Percentiles rank a stretch among this genome's conserved stretches.
These are phyloP conservation scores for Iris pallida DNA, from an alignment of 116 monocot genomes.

Conservation along the genomic window DNA sequence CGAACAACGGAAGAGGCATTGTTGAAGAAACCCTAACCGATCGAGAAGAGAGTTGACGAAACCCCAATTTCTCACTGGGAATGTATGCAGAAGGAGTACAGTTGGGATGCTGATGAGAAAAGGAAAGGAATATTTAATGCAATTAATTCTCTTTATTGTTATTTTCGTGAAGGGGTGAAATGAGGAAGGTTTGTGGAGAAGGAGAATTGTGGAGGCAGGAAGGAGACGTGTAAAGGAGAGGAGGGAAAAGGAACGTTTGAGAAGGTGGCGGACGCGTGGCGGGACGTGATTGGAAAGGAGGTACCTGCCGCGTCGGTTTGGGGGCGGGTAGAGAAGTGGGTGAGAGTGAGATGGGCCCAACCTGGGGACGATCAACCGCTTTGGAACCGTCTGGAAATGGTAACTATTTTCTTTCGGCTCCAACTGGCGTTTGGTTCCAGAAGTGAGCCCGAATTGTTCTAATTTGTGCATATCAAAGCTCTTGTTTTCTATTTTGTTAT, in stretches of 20 bases:
- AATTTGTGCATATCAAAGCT: too few relatives aligned
- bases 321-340: too few relatives aligned
- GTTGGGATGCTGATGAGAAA: background rate
- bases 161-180: background rate
- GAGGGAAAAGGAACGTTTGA: background rate
- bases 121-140: background rate
- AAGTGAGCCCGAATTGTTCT: too few relatives aligned
- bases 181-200: background rate
- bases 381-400: too few relatives aligned
- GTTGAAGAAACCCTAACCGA: background rate
- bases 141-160: too few relatives aligned
- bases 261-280: background rate
- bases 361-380: too few relatives aligned
- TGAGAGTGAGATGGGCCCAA: too few relatives aligned
- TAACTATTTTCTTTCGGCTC: too few relatives aligned
- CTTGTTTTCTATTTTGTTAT: too few relatives aligned
- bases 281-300: background rate
- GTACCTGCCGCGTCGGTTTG: too few relatives aligned
- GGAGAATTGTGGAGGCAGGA: background rate
- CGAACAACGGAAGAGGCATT: background rate
- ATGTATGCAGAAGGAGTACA: background rate
- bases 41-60: background rate
- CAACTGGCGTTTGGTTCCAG: too few relatives aligned
- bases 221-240: too few relatives aligned
- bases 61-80: background rate